Base-by-base conservation (phyloP, 192 early-diverging fungal genomes). In the Coemansia guatemalensis region DNA sequence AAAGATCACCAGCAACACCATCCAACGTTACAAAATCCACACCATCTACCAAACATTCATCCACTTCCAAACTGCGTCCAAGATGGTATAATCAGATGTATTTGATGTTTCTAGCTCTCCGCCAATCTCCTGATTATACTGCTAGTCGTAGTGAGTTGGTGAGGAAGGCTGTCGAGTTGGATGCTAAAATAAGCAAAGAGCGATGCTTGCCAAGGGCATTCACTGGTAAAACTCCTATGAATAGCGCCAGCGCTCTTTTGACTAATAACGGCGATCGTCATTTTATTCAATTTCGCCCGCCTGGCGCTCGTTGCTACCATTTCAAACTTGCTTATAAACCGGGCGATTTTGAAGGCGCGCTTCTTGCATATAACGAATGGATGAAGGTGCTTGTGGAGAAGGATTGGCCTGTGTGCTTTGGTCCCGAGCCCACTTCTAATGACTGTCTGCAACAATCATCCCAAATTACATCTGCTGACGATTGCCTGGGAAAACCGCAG, bases 81-180 rank as follows among this genome's bases (percentile, higher is more conserved):
- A 78, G 93, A n/a, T 96, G 94, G 94, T 92, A 93, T 35, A 96
- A 86, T 48, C 93, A 95, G 62, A 87, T 88, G 25, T 94, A 93
- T 67, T 73, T 96, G 62, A 78, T 96, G 71, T 91, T 91, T 60
- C 61, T 95, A 63, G 90, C 91, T 5, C 74, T 96, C 21, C 79
- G 89, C 7, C 84, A 92, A 24, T 83, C 83, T 56, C 84, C 92
- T 14, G 80, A 83, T 18, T 67, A 85, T 27, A 89, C 85, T 3
- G 75, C 93, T 24, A 83, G 92, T 8, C 80, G 94, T 21, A 87
- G 82, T 26, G 86, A 89, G 23, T 67, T 96, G 23, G 91, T 96
- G 20, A 76, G 82, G 26, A 83, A 76, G 20, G 92, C 92, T 4
- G 77, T 96, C 18, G 86, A 84, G 52, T 53, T 96, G 65, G 95